Evolutionary conservation across 805 yeast species (phyloP).

Genomic region (Monosporozyma aquatica): DNA sequence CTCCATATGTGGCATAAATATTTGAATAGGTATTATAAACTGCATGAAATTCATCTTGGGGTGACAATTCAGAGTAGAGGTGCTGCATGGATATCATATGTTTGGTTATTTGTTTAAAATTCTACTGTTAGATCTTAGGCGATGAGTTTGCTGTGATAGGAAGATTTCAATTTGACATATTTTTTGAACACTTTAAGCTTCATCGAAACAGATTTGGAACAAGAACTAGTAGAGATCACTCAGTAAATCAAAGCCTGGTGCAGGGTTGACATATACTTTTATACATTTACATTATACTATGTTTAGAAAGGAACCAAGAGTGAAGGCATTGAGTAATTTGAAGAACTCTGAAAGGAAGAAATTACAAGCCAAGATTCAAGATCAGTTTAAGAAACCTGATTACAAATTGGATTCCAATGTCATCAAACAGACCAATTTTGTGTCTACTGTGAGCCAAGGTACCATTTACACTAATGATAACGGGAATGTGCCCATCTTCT

Average conservation of each 20-base stretch:
- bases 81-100: too few species aligned
- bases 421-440: slow-evolving; percentile 57
- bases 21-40: slow-evolving; percentile 13
- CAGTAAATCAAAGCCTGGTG: too few species aligned
- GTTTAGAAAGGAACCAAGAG: slow-evolving; percentile 34
- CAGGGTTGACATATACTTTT: too few species aligned
- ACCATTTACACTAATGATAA: slow-evolving; percentile 54
- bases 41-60: not conserved
- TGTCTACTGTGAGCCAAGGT: slow-evolving; percentile 47
- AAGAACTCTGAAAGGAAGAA: slow-evolving; percentile 67
- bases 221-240: too few species aligned
- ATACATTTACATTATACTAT: too few species aligned
- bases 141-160: too few species aligned
- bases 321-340: slow-evolving; percentile 69
- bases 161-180: too few species aligned
- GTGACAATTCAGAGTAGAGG: not conserved
- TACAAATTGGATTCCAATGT: slow-evolving; percentile 18
- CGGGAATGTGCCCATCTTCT: slow-evolving; percentile 60
- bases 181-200: too few species aligned
- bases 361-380: slow-evolving; percentile 36
- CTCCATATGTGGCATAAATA: slow-evolving; percentile 10
- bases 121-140: too few species aligned
- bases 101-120: not conserved
- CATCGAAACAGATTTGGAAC: too few species aligned
- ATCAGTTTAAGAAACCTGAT: slow-evolving; percentile 33